Percentiles rank a stretch among this genome's conserved stretches.
These are phyloP conservation scores for Arachis hypogaea DNA, from an alignment of 306 rosid genomes.

Conservation along the genomic window DNA sequence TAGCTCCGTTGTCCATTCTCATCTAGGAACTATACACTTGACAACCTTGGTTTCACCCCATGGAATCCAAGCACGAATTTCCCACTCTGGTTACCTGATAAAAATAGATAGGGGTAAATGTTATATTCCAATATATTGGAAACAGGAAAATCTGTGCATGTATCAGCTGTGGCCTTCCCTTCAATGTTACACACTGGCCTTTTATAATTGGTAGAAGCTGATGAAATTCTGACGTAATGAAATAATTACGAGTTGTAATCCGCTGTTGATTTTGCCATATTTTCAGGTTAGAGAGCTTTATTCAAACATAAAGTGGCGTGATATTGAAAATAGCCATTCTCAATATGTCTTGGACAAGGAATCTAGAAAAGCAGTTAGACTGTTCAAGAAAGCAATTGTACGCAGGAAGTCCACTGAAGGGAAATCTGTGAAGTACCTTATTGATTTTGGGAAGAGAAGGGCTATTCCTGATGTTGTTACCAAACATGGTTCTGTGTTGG, in stretches of 20 bases:
- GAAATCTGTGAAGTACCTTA: constrained; percentile 71
- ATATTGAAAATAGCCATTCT: constrained; percentile 80
- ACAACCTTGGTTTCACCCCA: background rate
- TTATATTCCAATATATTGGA: constrained; percentile 17
- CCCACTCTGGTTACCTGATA: constrained; percentile 16
- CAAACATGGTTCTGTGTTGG: constrained; percentile 69
- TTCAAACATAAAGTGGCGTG: constrained; percentile 84
- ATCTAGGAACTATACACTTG: no score
- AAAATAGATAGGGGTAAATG: constrained; percentile 29
- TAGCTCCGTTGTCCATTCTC: no score
- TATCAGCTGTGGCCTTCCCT: constrained; percentile 30
- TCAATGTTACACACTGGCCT: constrained; percentile 1
- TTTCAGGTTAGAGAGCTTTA: constrained; percentile 94
- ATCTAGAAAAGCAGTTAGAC: constrained; percentile 72
- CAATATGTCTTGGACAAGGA: constrained; percentile 75
- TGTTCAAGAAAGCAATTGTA: constrained; percentile 89
- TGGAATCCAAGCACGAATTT: constrained; percentile 9
- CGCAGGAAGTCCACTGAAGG: constrained; percentile 83
- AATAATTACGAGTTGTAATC: constrained; percentile 33
- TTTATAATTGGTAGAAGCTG: constrained; percentile 28
- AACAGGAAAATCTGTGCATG: constrained; percentile 10
- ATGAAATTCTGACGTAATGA: constrained; percentile 32
- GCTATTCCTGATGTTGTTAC: constrained; percentile 68
- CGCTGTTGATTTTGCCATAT: constrained; percentile 26
- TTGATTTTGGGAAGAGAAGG: constrained; percentile 98